Percentiles rank a stretch among this genome's conserved stretches.
phyloP scores from a whole-genome alignment of 2,329 filamentous ascomycete species.

The Colletotrichum gigasporum region DNA sequence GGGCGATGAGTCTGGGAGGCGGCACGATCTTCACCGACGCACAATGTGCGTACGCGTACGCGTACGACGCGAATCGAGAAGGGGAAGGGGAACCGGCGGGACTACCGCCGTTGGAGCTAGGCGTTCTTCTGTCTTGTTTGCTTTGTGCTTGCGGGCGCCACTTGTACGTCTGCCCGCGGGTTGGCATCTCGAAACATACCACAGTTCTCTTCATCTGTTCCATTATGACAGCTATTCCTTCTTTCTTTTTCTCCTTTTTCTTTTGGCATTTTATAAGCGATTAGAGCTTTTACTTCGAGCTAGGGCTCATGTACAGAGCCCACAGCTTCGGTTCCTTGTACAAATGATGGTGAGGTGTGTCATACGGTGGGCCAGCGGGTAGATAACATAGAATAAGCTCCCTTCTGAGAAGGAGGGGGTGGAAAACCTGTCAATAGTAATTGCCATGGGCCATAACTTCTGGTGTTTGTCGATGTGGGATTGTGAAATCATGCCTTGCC shows the following conservation, averaged over 20 bases:
- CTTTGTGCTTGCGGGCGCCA: background rate
- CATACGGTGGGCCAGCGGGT: background rate
- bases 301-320: background rate
- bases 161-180: background rate
- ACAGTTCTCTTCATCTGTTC: slow-evolving; percentile 10
- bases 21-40: background rate
- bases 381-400: slow-evolving; percentile 1
- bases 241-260: background rate
- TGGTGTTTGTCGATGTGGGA: too few relatives aligned
- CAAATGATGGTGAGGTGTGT: background rate
- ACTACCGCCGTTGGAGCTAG: slow-evolving; percentile 7
- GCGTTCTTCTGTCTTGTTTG: slow-evolving; percentile 8
- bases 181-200: slow-evolving; percentile 16
- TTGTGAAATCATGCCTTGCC: too few relatives aligned
- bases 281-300: background rate
- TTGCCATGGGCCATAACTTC: background rate
- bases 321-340: slow-evolving; percentile 5
- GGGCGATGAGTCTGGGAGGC: background rate
- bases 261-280: slow-evolving; percentile 13
- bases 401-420: background rate
- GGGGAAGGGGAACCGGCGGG: background rate
- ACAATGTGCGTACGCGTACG: background rate
- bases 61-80: background rate
- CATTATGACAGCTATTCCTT: slow-evolving; percentile 3
- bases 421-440: slow-evolving; percentile 6